These are phyloP conservation scores for Podospora conica DNA, from an alignment of 495 filamentous ascomycete genomes.

Conservation along the genomic window DNA sequence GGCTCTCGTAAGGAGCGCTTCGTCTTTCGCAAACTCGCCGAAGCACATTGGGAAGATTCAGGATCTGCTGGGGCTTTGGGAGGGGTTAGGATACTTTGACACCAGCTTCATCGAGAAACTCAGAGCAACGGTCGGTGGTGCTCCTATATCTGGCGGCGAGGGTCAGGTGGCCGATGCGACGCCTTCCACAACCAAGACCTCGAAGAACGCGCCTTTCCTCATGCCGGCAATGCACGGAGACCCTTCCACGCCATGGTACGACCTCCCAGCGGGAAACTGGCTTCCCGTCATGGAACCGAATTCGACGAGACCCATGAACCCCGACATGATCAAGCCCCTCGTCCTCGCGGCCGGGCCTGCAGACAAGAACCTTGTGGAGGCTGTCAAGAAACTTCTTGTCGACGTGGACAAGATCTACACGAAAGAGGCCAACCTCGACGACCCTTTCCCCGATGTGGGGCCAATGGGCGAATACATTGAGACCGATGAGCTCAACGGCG, in stretches of 20 bases:
- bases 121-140: slow-evolving; percentile 49
- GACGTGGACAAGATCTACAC: slow-evolving; percentile 61
- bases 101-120: slow-evolving; percentile 54
- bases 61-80: slow-evolving; percentile 68
- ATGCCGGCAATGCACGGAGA: slow-evolving; percentile 79
- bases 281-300: slow-evolving; percentile 73
- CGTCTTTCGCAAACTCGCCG: slow-evolving; percentile 55
- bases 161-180: background rate
- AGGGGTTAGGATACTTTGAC: slow-evolving; percentile 61
- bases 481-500: slow-evolving; percentile 54
- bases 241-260: slow-evolving; percentile 66
- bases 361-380: slow-evolving; percentile 54
- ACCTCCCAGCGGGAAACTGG: slow-evolving; percentile 78
- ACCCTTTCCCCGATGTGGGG: slow-evolving; percentile 52
- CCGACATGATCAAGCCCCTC: slow-evolving; percentile 65
- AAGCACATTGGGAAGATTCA: slow-evolving; percentile 62
- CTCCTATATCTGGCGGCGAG: slow-evolving; percentile 15
- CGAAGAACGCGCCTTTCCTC: slow-evolving; percentile 55
- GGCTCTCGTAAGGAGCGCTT: slow-evolving; percentile 55
- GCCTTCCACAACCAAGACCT: slow-evolving; percentile 23
- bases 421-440: slow-evolving; percentile 30
- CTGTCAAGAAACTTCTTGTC: slow-evolving; percentile 61
- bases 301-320: slow-evolving; percentile 64
- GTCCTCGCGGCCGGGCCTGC: slow-evolving; percentile 69
- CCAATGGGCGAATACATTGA: slow-evolving; percentile 65